Evolutionary conservation across 805 yeast genomes (phyloP), one percentile per base, ranked within the genome.

Genomic region (Ogataea saltuana): DNA sequence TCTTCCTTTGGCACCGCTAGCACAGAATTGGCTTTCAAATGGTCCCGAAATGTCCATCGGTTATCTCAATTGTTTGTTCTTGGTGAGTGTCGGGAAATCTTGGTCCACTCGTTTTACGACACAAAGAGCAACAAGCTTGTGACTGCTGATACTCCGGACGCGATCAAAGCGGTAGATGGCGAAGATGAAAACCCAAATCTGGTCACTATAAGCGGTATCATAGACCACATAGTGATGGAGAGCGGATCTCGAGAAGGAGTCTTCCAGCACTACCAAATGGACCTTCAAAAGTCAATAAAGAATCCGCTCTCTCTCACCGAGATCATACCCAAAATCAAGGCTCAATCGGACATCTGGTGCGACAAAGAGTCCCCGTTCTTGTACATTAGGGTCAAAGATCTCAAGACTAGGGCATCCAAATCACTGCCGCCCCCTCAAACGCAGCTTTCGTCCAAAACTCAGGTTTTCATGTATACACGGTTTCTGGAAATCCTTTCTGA

Each of bases 41-140:
- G 80, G 76, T 54, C 69, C 13, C 71, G 69, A n/a, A 67, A 69
- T 28, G 56, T 76, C 1, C 56, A 67, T 3, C 63, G 80, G 39
- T 42, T 78, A 31, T 50, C 69, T 7, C 60, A 66, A 7, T 58
- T 82, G 8, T 65, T 76, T 18, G 51, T 58, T 7, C 59, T 60
- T 7, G 81, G 84, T 1, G 75, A 74, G 44, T 80, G 86, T 2
- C 68, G 90, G 46, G 91, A 85, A 56, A 56, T 85, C 11, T 55
- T 75, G 33, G 74, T 79, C n/a, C 81, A 80, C 55, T 75, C 74
- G 2, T 75, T 74, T 46, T 46, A 77, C 12, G 68, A 77, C 53
- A 44, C 50, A n/a, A 26, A 52, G 23, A 32, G 38, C 17, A 40
- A 50, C 4, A 46, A 56, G 0, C 27, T 49, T 6, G 15, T 54